Evolutionary conservation across 225 moss, liverwort and hornwort genomes (phyloP), one percentile per base, ranked within the genome.

Genomic region (Climacium dendroides): DNA sequence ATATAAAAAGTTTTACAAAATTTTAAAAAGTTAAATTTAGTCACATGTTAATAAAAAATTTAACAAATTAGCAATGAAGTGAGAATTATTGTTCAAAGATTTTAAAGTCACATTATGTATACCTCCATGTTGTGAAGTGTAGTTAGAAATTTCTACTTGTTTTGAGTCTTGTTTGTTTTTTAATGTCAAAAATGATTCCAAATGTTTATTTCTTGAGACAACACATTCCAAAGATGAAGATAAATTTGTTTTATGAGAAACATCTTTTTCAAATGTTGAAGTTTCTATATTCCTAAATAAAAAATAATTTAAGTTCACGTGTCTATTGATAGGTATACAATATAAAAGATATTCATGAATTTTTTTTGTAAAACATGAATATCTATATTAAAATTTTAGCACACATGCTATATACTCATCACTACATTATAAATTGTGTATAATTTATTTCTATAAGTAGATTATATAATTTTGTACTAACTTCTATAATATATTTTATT

Each of bases 191-290:
- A 87, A 55, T 78, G 77, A 74, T 34, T 8, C 22, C 25, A 81
- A 88, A 17, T 83, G 16, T 57, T 90, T 74, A 67, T 59, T 55
- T 23, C 52, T 69, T 8, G 50, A 85, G 43, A 89, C 78, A 54
- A 77, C 88, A 2, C 90, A 91, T 60, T 89, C 5, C 29, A 74
- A 83, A 74, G 87, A 91, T 41, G 79, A 80, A 64, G 82, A 71
- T 45, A 76, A 90, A 12, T 75, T 23, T 20, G 35, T 77, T 73
- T 24, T 84, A 65, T 73, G 23, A 22, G 22, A 5, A 77, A 59
- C 18, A 39, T 89, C 79, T 7, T 83, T 64, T 15, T 78, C 66
- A 80, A 81, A 53, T 55, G 19, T 73, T 58, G 88, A 85, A 26
- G 25, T 87, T 14, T 81, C 61, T 34, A 80, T 59, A 39, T 88